Evolutionary conservation across 768 basidiomycete genomes (phyloP).

Genomic region (Gloeostereum incarnatum): DNA sequence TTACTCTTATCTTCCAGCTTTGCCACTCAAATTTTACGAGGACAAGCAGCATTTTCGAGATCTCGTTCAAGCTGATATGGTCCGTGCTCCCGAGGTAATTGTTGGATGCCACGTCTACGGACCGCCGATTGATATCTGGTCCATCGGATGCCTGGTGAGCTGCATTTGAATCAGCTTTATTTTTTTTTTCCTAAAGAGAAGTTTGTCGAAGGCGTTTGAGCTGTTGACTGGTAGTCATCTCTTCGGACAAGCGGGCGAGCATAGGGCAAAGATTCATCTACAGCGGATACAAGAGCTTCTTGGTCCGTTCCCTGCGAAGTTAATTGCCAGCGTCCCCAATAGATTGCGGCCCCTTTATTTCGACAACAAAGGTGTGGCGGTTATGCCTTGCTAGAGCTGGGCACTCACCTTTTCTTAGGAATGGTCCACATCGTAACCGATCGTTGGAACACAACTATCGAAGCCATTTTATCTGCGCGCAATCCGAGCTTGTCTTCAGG

Average conservation of each 20-base stretch:
- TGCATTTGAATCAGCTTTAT: not conserved
- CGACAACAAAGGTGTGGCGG: not conserved
- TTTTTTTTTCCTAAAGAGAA: too few species aligned
- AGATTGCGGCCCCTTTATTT: not conserved
- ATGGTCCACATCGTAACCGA: slow-evolving; percentile 10
- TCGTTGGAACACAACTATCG: slow-evolving; percentile 9
- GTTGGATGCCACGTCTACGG: slow-evolving; percentile 17
- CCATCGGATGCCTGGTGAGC: slow-evolving; percentile 20
- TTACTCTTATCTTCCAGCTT: too few species aligned
- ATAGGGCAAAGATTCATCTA: slow-evolving; percentile 1
- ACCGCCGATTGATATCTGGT: slow-evolving; percentile 20
- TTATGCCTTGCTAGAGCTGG: not conserved
- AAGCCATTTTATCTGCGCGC: slow-evolving; percentile 8
- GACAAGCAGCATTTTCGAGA: too few species aligned
- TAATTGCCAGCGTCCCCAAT: slow-evolving; percentile 4
- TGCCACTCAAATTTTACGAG: too few species aligned
- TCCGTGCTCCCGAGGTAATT: slow-evolving; percentile 19
- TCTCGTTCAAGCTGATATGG: too few species aligned
- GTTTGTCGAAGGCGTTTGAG: slow-evolving; percentile 7
- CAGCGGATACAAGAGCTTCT: slow-evolving; percentile 6
- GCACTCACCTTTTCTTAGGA: not conserved
- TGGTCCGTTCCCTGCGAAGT: slow-evolving; percentile 9
- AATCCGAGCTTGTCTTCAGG: slow-evolving; percentile 8
- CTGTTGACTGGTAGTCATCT: slow-evolving; percentile 5
- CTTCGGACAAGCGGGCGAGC: slow-evolving; percentile 5